phyloP scores from a whole-genome alignment of 2,329 filamentous ascomycete species.

The Corinectria fuckeliana region DNA sequence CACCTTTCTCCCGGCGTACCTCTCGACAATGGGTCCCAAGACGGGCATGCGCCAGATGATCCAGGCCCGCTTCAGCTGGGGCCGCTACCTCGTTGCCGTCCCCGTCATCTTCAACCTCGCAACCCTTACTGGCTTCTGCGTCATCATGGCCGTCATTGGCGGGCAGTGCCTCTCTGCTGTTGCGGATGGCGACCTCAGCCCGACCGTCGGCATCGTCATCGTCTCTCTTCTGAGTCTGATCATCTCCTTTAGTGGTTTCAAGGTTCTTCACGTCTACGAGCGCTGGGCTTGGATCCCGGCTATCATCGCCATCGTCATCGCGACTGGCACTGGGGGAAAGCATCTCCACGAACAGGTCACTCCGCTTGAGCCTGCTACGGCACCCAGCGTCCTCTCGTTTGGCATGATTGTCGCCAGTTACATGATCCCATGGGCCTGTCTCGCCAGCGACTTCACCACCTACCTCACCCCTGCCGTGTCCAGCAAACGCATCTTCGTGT shows the following conservation, averaged over 20 bases:
- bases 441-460: slow-evolving; percentile 49
- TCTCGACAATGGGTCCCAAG: slow-evolving; percentile 51
- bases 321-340: slow-evolving; percentile 48
- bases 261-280: slow-evolving; percentile 53
- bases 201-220: slow-evolving; percentile 56
- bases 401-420: slow-evolving; percentile 62
- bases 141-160: slow-evolving; percentile 55
- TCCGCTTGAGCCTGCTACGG: slow-evolving; percentile 3
- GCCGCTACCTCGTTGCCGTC: slow-evolving; percentile 29
- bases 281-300: slow-evolving; percentile 55
- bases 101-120: slow-evolving; percentile 51
- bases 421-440: slow-evolving; percentile 60
- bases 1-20: slow-evolving; percentile 47
- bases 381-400: slow-evolving; percentile 53
- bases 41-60: slow-evolving; percentile 57
- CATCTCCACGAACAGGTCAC: slow-evolving; percentile 46
- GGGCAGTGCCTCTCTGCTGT: slow-evolving; percentile 51
- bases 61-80: slow-evolving; percentile 48
- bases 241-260: slow-evolving; percentile 56
- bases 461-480: slow-evolving; percentile 52
- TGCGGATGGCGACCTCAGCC: slow-evolving; percentile 44
- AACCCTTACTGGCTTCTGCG: slow-evolving; percentile 55
- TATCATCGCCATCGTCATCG: slow-evolving; percentile 48
- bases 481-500: slow-evolving; percentile 48
- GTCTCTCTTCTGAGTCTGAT: slow-evolving; percentile 52